Base-by-base conservation (phyloP, 2,329 filamentous ascomycete species). In the Ambrosiella xylebori region DNA sequence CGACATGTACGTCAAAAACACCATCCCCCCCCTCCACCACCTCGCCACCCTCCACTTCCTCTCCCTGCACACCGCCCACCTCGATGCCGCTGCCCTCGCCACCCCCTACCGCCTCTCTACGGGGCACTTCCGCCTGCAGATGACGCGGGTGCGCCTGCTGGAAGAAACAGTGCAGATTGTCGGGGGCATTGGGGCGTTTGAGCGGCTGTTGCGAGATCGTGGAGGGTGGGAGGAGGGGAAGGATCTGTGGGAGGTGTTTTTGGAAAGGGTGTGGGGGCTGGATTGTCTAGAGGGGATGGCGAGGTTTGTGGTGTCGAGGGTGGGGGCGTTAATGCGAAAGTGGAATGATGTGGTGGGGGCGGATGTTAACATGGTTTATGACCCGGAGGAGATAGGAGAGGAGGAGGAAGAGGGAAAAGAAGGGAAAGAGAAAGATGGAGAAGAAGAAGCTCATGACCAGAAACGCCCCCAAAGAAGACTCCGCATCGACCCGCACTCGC, bases 211-310 rank as follows among this genome's bases (percentile, higher is more conserved):
- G 13, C 66, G 68, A 17, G 70, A 73, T 36, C 74, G 76, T 35
- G 72, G 74, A 64, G 75, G 76, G 41, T 71, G 55, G 7, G 2
- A 88, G 59, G 85, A 88, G 0, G 88, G 88, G 2, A 78, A 86
- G 53, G 84, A 79, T n/a, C 71, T 96, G n/a, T 93, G 90, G 81
- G 89, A 97, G 66, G 73, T 85, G 1, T 87, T 96, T 59, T 76
- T 97, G 11, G 79, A 80, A 58, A 84, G 82, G 62, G 73, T 97
- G 27, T 97, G 93, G 91, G 76, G 77, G 13, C 80, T 97, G 63
- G 82, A 90, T 66, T 91, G 85, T 17, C 77, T 94, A 9, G 81
- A 97, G 70, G 80, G 82, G 0, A 71, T 97, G n/a, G 81, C 90
- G 65, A 73, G 75, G 1, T 91, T 95, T 68, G 87, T 95, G 65